These are phyloP conservation scores for Thelephora terrestris DNA, from an alignment of 1,284 basidiomycete species.

Conservation along the genomic window DNA sequence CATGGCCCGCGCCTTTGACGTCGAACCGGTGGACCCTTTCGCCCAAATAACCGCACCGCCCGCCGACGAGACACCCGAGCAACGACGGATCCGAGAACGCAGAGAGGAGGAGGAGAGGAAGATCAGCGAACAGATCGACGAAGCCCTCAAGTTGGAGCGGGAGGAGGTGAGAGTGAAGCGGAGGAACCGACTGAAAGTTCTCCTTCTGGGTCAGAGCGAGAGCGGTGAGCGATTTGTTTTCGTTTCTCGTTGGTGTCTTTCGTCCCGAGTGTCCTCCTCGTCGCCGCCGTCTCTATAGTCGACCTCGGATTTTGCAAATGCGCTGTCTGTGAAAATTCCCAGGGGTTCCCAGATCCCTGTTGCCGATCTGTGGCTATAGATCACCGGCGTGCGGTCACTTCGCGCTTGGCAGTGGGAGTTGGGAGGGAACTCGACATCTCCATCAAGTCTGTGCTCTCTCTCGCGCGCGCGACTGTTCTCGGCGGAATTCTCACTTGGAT, in stretches of 20 bases:
- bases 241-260: neutral
- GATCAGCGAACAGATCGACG: constrained; percentile 47
- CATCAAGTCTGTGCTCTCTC: no score
- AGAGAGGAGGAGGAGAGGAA: constrained; percentile 41
- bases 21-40: constrained; percentile 16
- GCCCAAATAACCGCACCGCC: constrained; percentile 19
- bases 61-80: constrained; percentile 15
- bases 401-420: no score
- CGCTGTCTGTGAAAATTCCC: no score
- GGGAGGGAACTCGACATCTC: no score
- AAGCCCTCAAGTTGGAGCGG: constrained; percentile 38
- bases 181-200: constrained; percentile 39
- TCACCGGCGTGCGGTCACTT: no score
- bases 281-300: no score
- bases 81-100: constrained; percentile 26
- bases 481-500: no score
- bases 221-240: constrained; percentile 33
- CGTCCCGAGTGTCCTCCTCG: no score
- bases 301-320: no score
- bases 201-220: constrained; percentile 54
- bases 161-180: constrained; percentile 33
- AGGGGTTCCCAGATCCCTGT: no score
- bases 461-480: no score
- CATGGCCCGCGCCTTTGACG: constrained; percentile 3
- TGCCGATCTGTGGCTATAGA: no score